phyloP scores from a whole-genome alignment of 441 rosid genomes.

The Populus tomentosa region DNA sequence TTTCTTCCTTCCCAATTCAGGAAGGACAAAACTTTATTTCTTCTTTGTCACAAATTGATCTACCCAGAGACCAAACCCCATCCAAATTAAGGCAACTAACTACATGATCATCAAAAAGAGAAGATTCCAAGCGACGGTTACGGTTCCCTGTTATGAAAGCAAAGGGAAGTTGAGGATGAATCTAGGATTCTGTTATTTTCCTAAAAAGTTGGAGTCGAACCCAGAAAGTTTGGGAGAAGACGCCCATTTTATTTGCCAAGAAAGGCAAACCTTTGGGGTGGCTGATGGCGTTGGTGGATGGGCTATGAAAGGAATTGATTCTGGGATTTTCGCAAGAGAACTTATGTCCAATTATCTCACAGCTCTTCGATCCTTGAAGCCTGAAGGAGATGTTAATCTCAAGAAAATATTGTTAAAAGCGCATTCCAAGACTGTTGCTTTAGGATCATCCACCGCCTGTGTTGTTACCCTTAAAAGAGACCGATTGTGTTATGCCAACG shows the following conservation, averaged over 20 bases:
- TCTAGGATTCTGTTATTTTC: not conserved
- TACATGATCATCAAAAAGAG: too few relatives aligned
- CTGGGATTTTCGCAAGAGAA: conserved; percentile 11
- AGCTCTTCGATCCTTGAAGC: not conserved
- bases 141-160: too few relatives aligned
- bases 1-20: too few relatives aligned
- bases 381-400: conserved; percentile 1
- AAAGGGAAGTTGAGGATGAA: not conserved
- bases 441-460: conserved; percentile 19
- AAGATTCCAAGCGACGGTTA: too few relatives aligned
- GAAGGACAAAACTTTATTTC: too few relatives aligned
- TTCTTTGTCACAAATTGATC: too few relatives aligned
- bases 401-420: conserved; percentile 5
- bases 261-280: too few relatives aligned
- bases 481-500: conserved; percentile 2
- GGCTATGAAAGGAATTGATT: not conserved
- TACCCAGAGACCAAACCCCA: too few relatives aligned
- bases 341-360: conserved; percentile 7
- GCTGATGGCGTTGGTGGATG: conserved; percentile 27
- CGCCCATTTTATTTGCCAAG: conserved; percentile 15
- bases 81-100: too few relatives aligned
- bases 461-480: not conserved
- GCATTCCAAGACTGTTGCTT: not conserved
- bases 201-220: not conserved
- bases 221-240: conserved; percentile 17